Percentiles rank a stretch among this genome's conserved stretches.
These are phyloP conservation scores for Jimgerdemannia flammicorona DNA, from an alignment of 192 early-diverging fungal species.

Conservation along the genomic window DNA sequence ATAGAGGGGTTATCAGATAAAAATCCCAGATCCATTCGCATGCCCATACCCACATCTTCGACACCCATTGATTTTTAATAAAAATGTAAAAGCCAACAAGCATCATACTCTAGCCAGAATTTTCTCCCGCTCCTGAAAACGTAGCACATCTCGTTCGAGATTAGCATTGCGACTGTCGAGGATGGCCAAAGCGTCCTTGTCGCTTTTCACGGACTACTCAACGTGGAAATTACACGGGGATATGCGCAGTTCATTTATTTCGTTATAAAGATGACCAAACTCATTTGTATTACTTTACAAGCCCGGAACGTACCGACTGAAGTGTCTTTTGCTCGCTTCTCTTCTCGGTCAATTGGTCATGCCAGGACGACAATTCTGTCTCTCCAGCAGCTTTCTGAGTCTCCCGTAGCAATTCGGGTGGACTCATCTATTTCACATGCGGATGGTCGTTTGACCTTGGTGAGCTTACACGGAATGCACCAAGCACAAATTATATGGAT, in stretches of 20 bases:
- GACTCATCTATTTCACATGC: slow-evolving; percentile 54
- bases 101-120: slow-evolving; percentile 28
- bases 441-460: too few relatives aligned
- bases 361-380: slow-evolving; percentile 57
- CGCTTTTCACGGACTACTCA: slow-evolving; percentile 41
- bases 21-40: not conserved
- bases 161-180: slow-evolving; percentile 66
- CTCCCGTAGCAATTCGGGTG: slow-evolving; percentile 71
- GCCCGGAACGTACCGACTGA: not conserved
- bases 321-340: slow-evolving; percentile 47
- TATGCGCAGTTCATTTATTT: not conserved
- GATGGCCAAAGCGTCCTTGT: slow-evolving; percentile 52
- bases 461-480: too few relatives aligned
- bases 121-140: slow-evolving; percentile 68
- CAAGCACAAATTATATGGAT: too few relatives aligned
- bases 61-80: not conserved
- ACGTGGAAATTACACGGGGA: not conserved
- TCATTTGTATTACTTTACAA: not conserved
- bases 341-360: slow-evolving; percentile 59
- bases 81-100: not conserved
- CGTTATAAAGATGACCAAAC: not conserved
- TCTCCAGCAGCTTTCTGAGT: slow-evolving; percentile 85
- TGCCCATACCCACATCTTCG: too few relatives aligned
- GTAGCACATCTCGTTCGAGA: slow-evolving; percentile 72
- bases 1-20: not conserved